Evolutionary conservation across 768 basidiomycete genomes (phyloP), one percentile per base, ranked within the genome.

Genomic region (Amanita fuliginea): DNA sequence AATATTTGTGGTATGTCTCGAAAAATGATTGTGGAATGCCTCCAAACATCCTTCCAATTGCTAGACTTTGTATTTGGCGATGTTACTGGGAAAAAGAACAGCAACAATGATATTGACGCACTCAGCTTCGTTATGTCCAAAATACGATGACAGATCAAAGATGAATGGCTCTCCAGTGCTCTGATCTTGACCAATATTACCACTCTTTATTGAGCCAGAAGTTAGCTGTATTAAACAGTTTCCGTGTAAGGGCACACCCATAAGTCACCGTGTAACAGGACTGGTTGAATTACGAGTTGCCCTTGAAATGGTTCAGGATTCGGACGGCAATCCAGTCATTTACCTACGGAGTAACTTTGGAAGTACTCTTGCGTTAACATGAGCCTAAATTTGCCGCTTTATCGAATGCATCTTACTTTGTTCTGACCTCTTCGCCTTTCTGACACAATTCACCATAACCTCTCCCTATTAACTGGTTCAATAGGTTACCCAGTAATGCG

Each of bases 61-160:
- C 80, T 36, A 90, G 73, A 54, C 86, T 87, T 52, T 34, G 46
- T 34, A 32, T 13, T 32, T 32, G 40, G 26, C 48, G 16, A 16
- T 14, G 10, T 18, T 24, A 19, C 9, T 16, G 16, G 30, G 11
- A 14, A 21, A 11, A 34, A 16, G 7, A 34, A 35, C 14, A 9
- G 47, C 7, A 13, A 11, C 1, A 13, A 32, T 47, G 16, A 18
- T n/a, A n/a, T n/a, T n/a, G n/a, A 39, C 26, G 62, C 56, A 89
- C 87, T 90, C 87, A 11, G 82, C 81, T 65, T 90, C 87, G 52
- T 81, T 81, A 57, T 89, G 87, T 2, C 87, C 87, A 55, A 76
- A 89, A 58, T 79, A 85, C 3, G 83, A 84, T 2, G 86, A 79
- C 2, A 86, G 85, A 57, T 90, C 86, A 54, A 79, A 89, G 36